phyloP scores from a whole-genome alignment of 148 eudicot species.

The Vaccinium myrtillus region DNA sequence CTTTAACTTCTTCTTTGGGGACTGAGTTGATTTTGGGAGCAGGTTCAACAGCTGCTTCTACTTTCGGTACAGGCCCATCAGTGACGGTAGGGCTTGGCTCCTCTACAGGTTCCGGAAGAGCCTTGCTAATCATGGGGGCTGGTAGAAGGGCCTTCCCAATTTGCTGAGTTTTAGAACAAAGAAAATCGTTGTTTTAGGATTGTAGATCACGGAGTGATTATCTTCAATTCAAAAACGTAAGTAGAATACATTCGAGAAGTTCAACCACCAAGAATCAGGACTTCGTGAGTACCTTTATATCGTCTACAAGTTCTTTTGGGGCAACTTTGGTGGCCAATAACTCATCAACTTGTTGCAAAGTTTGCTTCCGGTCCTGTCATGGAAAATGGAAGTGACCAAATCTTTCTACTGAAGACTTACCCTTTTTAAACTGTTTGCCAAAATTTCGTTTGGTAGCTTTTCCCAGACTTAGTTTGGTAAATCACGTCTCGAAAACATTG shows the following conservation, averaged over 20 bases:
- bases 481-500: background rate
- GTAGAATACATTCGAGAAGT: background rate
- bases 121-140: conserved; percentile 34
- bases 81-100: conserved; percentile 29
- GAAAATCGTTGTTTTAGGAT: background rate
- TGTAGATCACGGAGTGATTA: background rate
- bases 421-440: background rate
- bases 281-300: conserved; percentile 57
- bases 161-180: conserved; percentile 41
- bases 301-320: conserved; percentile 77
- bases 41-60: conserved; percentile 41
- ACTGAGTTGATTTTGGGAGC: conserved; percentile 55
- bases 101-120: conserved; percentile 80
- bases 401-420: background rate
- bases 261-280: background rate
- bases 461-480: background rate
- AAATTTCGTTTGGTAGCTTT: background rate
- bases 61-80: conserved; percentile 30
- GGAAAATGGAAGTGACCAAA: conserved; percentile 1
- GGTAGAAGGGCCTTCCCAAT: conserved; percentile 90
- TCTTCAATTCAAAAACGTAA: background rate
- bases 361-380: conserved; percentile 84
- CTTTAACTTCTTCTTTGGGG: conserved; percentile 50
- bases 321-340: conserved; percentile 65
- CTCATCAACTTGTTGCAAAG: conserved; percentile 67